These are phyloP conservation scores for Vinca minor DNA, from an alignment of 257 asterid species.

Conservation along the genomic window DNA sequence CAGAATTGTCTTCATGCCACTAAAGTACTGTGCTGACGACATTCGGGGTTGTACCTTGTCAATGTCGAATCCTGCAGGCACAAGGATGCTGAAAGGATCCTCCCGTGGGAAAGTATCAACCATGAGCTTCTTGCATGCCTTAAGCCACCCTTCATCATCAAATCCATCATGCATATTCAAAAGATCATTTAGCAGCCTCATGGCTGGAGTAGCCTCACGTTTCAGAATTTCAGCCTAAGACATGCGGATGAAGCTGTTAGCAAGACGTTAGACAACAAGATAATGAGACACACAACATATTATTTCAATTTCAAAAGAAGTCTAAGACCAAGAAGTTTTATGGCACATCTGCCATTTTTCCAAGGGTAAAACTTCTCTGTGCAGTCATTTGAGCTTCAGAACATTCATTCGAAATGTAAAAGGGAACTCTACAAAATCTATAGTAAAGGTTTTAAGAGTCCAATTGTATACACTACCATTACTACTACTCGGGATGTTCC, in stretches of 20 bases:
- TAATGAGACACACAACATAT: not conserved
- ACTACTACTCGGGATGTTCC: not conserved
- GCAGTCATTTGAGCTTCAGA: not conserved
- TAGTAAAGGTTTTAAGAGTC: not conserved
- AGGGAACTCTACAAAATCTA: too few species aligned
- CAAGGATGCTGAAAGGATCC: slow-evolving; percentile 92
- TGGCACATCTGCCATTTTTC: too few species aligned
- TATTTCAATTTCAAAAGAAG: not conserved
- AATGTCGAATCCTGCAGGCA: slow-evolving; percentile 82
- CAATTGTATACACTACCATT: not conserved
- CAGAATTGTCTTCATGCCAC: not conserved
- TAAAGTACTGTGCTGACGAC: not conserved
- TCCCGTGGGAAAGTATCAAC: slow-evolving; percentile 80
- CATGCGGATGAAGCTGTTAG: slow-evolving; percentile 7
- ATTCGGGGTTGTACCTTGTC: slow-evolving; percentile 44
- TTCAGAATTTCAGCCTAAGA: slow-evolving; percentile 73
- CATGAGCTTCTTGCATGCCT: slow-evolving; percentile 72
- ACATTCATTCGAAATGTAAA: not conserved
- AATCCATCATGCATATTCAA: slow-evolving; percentile 84
- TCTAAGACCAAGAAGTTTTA: too few species aligned
- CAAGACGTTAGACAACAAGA: not conserved
- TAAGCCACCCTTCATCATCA: slow-evolving; percentile 80
- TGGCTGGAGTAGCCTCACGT: slow-evolving; percentile 85
- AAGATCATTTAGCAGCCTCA: slow-evolving; percentile 80
- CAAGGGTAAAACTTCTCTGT: not conserved